A percentile compares a stretch with the other conserved stretches of the same genome.
Conservation (phyloP, 2,329 filamentous ascomycete genomes). For the Mycogone perniciosa region DNA sequence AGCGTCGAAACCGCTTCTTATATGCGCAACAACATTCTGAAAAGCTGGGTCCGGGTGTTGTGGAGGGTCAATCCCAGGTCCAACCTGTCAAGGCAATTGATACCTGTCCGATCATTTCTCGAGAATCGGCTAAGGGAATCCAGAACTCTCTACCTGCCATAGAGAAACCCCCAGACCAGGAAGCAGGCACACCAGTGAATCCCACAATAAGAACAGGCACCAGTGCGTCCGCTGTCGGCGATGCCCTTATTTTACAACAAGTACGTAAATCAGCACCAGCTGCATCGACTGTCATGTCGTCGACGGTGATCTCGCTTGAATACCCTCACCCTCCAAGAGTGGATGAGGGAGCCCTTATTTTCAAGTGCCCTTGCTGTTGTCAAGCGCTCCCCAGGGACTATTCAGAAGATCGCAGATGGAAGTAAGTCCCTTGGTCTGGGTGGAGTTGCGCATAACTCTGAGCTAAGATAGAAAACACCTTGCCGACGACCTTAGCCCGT, state of each 20-base stretch:
- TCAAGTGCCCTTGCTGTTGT: constrained; percentile 12
- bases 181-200: not conserved
- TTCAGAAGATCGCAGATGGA: constrained; percentile 1
- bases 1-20: constrained; percentile 4
- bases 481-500: not conserved
- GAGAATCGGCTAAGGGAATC: not conserved
- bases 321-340: not conserved
- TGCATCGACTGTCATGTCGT: not conserved
- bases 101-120: not conserved
- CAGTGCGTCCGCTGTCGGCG: not conserved
- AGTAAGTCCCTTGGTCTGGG: not conserved
- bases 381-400: constrained; percentile 6
- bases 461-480: constrained; percentile 1
- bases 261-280: not conserved
- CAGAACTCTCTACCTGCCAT: not conserved
- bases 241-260: not conserved
- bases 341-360: not conserved
- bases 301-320: not conserved
- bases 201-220: not conserved
- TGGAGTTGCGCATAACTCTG: not conserved
- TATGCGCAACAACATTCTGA: constrained; percentile 1
- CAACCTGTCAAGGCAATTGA: not conserved
- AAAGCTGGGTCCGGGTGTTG: not conserved
- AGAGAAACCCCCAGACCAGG: not conserved
- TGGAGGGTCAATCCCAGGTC: not conserved